Evolutionary conservation across 2,329 filamentous ascomycete genomes (phyloP).

Genomic region (Aspergillus spinulosporus): DNA sequence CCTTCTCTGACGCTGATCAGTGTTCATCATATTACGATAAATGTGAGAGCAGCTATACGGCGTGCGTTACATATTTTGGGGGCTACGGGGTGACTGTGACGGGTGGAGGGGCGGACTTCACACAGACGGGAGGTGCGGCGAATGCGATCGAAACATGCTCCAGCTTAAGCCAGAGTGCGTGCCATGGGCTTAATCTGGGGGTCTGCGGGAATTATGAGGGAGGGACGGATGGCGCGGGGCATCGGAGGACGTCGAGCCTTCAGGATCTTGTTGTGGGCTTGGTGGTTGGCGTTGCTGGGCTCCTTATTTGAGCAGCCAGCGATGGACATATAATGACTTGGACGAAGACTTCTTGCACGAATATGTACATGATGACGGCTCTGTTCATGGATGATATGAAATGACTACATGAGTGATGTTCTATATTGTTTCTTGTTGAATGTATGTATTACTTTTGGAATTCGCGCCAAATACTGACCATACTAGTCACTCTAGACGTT

Average conservation of each 20-base stretch:
- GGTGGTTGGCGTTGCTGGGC: constrained; percentile 48
- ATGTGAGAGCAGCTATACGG: constrained; percentile 51
- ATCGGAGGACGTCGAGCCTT: constrained; percentile 37
- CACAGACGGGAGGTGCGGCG: constrained; percentile 47
- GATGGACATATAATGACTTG: constrained; percentile 5
- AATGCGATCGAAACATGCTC: constrained; percentile 48
- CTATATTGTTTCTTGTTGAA: constrained; percentile 10
- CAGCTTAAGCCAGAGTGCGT: constrained; percentile 49
- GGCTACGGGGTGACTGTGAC: constrained; percentile 54
- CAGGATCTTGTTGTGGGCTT: constrained; percentile 46
- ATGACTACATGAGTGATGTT: constrained; percentile 16
- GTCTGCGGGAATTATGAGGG: constrained; percentile 43
- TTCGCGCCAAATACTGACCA: not conserved
- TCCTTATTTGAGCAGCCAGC: constrained; percentile 38
- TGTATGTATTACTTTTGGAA: constrained; percentile 3
- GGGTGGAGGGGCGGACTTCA: constrained; percentile 51
- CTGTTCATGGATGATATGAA: constrained; percentile 12
- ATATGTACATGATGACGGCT: constrained; percentile 6
- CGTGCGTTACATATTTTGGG: constrained; percentile 48
- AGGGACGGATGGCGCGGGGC: constrained; percentile 30
- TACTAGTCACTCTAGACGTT: too few relatives aligned
- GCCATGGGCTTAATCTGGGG: constrained; percentile 50
- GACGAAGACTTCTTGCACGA: not conserved
- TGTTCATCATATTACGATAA: constrained; percentile 57
- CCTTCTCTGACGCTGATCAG: constrained; percentile 51